Evolutionary conservation across 305 asterid genomes (phyloP), one percentile per base, ranked within the genome.

Genomic region (Rubia balearica): DNA sequence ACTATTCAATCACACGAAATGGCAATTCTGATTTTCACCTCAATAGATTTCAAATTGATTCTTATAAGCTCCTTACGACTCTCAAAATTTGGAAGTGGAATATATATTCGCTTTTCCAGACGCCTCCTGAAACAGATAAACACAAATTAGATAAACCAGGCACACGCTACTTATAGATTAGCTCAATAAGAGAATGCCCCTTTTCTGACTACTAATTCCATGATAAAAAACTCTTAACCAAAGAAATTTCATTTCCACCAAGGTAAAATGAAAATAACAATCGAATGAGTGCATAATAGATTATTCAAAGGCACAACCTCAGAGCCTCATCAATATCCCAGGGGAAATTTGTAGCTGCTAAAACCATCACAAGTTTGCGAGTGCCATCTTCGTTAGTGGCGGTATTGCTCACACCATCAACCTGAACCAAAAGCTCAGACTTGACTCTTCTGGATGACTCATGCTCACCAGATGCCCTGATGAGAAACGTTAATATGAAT

Each of bases 341-440:
- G 59, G 99, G 99, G 75, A 94, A 94, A 79, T 94, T 91, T 51
- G 99, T 94, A 59, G 99, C 99, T n/a, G 99, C 99, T 82, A 94
- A 88, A 83, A 94, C 99, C 99, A 94, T 91, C 77, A 94, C 97
- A 74, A 89, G 77, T 83, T 94, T 94, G 68, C 96, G 96, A 27
- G 91, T 86, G 71, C 96, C 98, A 30, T 94, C 96, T 83, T 94
- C 98, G 73, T 94, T 94, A 19, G 95, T 89, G 71, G 84, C 74
- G 61, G 95, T 41, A 73, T 92, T 95, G 82, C 83, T 94, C 70
- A 91, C 99, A 68, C 98, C 99, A 81, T 94, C 99, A 67, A 94
- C 93, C 85, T 91, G 98, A 81, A 94, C 98, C 67, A 94, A 85
- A 79, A 89, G 96, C 71, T 94, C 99, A 79, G 96, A 89, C 77